Evolutionary conservation across 2,329 filamentous ascomycete species (phyloP).

Genomic region (Epicoccum sorghinum): DNA sequence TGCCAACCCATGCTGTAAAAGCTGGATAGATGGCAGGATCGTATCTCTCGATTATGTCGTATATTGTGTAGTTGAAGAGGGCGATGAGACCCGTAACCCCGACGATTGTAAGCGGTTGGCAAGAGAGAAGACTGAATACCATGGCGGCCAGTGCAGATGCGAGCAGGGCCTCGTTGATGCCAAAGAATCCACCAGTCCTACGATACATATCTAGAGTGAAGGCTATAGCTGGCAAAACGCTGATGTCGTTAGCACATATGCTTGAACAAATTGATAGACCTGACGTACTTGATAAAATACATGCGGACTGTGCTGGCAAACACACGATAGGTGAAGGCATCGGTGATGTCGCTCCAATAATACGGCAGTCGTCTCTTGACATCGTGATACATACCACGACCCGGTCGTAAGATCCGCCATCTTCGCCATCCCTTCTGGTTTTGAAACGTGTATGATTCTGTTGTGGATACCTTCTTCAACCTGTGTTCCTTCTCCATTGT

Average conservation of each 20-base stretch:
- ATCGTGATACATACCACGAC: constrained; percentile 62
- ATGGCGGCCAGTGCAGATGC: constrained; percentile 62
- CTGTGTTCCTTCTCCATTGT: not conserved
- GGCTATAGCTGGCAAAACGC: constrained; percentile 63
- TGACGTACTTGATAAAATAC: constrained; percentile 61
- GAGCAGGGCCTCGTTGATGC: constrained; percentile 63
- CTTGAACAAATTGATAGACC: too few species aligned
- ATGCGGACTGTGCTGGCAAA: constrained; percentile 63
- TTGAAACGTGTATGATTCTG: constrained; percentile 45
- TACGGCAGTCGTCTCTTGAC: constrained; percentile 59
- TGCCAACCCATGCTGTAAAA: constrained; percentile 63
- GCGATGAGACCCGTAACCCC: constrained; percentile 60
- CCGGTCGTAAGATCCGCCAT: constrained; percentile 52
- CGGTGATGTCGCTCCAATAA: constrained; percentile 62
- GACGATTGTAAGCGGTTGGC: constrained; percentile 63
- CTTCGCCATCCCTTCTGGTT: constrained; percentile 49
- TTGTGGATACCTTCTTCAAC: constrained; percentile 27
- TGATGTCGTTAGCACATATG: constrained; percentile 21
- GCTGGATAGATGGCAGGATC: constrained; percentile 58
- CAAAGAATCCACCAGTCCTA: constrained; percentile 60
- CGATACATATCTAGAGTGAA: constrained; percentile 65
- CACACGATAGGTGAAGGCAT: constrained; percentile 62
- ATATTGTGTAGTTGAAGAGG: constrained; percentile 66
- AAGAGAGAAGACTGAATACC: constrained; percentile 59
- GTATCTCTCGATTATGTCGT: constrained; percentile 60